A percentile compares a stretch with the other conserved stretches of the same genome.
Conservation (phyloP, 495 filamentous ascomycete genomes). For the Neurospora sp. region DNA sequence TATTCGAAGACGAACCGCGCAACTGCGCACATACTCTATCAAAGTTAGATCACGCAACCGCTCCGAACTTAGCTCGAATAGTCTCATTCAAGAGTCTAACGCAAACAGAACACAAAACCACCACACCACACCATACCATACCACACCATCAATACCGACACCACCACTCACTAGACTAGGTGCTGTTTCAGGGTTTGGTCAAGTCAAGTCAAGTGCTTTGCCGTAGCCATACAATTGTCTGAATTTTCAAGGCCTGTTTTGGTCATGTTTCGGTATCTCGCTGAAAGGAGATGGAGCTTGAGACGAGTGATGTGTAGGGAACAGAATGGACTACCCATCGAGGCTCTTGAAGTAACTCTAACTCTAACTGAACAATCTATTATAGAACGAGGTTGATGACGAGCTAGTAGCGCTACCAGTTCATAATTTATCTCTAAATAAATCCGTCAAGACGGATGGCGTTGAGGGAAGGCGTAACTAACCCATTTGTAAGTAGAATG, state of each 20-base stretch:
- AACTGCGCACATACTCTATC: background rate
- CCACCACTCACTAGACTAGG: background rate
- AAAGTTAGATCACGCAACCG: background rate
- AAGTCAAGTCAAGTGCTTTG: background rate
- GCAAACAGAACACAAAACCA: background rate
- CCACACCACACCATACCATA: background rate
- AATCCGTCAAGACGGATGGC: too few relatives aligned
- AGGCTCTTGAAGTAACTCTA: too few relatives aligned
- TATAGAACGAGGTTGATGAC: too few relatives aligned
- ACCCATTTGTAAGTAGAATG: too few relatives aligned
- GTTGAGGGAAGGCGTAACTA: too few relatives aligned
- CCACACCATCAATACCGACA: background rate
- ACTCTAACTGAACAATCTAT: too few relatives aligned
- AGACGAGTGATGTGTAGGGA: background rate
- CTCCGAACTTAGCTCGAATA: background rate
- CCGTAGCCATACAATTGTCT: background rate
- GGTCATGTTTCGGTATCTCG: background rate
- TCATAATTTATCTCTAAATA: too few relatives aligned
- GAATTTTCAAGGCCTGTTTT: background rate
- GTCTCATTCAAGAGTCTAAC: background rate
- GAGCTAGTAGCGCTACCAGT: too few relatives aligned
- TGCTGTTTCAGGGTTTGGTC: background rate
- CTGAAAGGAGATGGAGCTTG: background rate
- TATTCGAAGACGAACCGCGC: background rate
- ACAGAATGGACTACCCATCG: background rate